Conservation (phyloP, 345 rosid genomes). For the Citrus australasica region DNA sequence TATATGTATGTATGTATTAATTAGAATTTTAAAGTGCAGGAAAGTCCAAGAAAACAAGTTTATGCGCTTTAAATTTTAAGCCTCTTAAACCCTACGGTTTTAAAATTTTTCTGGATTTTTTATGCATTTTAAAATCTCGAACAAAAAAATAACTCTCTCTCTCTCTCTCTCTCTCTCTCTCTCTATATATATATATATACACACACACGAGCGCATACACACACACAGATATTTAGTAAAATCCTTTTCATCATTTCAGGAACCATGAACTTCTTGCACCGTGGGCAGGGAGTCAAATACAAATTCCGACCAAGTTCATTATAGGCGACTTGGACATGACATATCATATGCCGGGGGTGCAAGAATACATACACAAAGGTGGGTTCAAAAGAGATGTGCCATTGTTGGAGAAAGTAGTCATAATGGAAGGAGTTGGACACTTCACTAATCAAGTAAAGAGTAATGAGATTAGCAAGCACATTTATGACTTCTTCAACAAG, state of each 20-base stretch:
- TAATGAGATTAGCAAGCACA: slow-evolving; percentile 57
- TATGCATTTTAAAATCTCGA: too few species aligned
- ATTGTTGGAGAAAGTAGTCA: slow-evolving; percentile 60
- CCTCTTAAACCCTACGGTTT: too few species aligned
- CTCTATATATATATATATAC: too few species aligned
- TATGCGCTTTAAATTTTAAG: too few species aligned
- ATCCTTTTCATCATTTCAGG: slow-evolving; percentile 25
- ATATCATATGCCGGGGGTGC: slow-evolving; percentile 47
- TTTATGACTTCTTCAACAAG: slow-evolving; percentile 47
- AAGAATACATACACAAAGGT: slow-evolving; percentile 51
- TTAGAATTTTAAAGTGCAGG: too few species aligned
- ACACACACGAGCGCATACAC: too few species aligned
- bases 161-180: too few species aligned
- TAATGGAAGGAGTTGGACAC: slow-evolving; percentile 69
- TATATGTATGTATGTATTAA: too few species aligned
- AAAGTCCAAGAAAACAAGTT: too few species aligned
- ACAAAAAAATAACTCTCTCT: too few species aligned
- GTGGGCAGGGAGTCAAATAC: slow-evolving; percentile 52
- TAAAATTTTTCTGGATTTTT: too few species aligned
- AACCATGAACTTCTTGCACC: slow-evolving; percentile 75
- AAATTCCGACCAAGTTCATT: slow-evolving; percentile 67
- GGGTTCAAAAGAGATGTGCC: slow-evolving; percentile 64
- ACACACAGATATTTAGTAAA: too few species aligned
- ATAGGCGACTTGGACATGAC: slow-evolving; percentile 71
- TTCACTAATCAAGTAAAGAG: slow-evolving; percentile 69